A percentile compares a stretch with the other conserved stretches of the same genome.
Conservation (phyloP, 176 grass and related monocot species). For the Chrysopogon serrulatus region DNA sequence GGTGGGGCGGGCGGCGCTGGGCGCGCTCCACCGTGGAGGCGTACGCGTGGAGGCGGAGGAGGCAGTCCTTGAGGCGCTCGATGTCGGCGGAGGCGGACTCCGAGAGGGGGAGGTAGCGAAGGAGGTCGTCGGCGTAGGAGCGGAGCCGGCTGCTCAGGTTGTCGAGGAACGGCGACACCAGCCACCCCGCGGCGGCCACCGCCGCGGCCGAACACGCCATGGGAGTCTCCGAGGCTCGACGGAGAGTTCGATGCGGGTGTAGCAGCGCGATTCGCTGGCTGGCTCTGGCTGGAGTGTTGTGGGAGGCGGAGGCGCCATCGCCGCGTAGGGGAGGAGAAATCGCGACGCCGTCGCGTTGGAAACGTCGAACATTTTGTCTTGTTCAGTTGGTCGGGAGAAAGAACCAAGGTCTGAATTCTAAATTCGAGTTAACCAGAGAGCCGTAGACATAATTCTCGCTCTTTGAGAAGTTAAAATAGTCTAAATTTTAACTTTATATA, state of each 20-base stretch:
- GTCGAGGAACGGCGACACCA: slow-evolving; percentile 21
- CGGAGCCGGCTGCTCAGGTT: slow-evolving; percentile 4
- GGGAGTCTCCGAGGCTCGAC: neutral
- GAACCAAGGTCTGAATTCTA: too few relatives aligned
- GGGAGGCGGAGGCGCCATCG: neutral
- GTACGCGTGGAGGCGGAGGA: neutral
- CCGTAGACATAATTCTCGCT: too few relatives aligned
- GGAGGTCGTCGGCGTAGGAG: neutral
- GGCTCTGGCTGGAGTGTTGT: neutral
- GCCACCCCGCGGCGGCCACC: neutral
- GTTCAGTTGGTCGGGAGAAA: neutral
- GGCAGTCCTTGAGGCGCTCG: neutral
- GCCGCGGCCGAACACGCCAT: neutral
- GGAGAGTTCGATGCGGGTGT: neutral
- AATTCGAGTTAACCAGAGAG: too few relatives aligned
- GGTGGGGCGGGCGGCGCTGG: neutral
- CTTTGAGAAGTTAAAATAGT: too few relatives aligned
- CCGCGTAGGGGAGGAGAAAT: neutral
- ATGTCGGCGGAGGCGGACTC: neutral
- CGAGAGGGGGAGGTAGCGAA: neutral
- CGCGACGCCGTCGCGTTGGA: slow-evolving; percentile 7
- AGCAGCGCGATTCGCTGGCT: neutral
- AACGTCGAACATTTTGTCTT: neutral
- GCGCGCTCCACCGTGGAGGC: slow-evolving; percentile 16
- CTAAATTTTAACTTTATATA: too few relatives aligned